phyloP scores from a whole-genome alignment of 371 early-diverging fungal species.

The Mortierella sp. region DNA sequence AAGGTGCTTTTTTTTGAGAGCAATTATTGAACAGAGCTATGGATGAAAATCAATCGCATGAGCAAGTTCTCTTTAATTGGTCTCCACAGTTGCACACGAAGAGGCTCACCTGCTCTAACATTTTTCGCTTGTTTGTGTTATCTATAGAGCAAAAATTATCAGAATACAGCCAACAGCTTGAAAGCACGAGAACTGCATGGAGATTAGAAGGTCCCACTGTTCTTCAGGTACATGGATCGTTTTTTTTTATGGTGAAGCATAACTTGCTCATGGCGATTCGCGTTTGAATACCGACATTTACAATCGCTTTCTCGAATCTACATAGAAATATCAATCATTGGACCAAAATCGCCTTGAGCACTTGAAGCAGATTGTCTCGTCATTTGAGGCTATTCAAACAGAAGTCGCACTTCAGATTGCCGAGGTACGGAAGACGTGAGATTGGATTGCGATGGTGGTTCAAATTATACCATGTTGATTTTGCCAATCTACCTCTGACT shows the following conservation, averaged over 20 bases:
- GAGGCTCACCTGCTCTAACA: conserved; percentile 12
- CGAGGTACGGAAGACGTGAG: conserved; percentile 32
- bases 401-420: conserved; percentile 60
- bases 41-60: conserved; percentile 1
- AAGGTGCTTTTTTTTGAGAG: conserved; percentile 29
- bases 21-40: conserved; percentile 11
- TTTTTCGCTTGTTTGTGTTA: not conserved
- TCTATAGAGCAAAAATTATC: conserved; percentile 49
- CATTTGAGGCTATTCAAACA: conserved; percentile 65
- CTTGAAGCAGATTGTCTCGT: conserved; percentile 55
- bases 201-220: conserved; percentile 58
- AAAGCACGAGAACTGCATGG: conserved; percentile 59
- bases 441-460: not conserved
- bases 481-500: not conserved
- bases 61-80: conserved; percentile 18
- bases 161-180: conserved; percentile 46
- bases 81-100: conserved; percentile 13
- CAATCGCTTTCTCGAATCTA: not conserved
- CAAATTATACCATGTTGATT: not conserved
- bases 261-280: too few relatives aligned
- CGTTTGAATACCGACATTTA: too few relatives aligned
- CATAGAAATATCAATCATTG: conserved; percentile 62
- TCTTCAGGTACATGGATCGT: conserved; percentile 53
- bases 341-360: conserved; percentile 62
- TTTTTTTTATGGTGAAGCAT: not conserved